Conservation (phyloP, 1,284 basidiomycete genomes). For the Boletus smithii region DNA sequence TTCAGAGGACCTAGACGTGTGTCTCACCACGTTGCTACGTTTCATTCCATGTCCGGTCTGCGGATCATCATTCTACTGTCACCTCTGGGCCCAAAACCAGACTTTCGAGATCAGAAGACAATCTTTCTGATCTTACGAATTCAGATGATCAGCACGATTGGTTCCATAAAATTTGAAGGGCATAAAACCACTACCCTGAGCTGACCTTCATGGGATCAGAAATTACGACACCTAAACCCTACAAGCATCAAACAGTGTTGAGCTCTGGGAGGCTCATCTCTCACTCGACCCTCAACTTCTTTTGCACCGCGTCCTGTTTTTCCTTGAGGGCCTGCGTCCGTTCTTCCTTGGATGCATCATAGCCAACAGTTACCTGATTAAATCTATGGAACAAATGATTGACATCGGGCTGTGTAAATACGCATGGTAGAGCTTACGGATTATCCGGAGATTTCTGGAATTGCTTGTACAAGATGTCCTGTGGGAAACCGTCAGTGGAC, state of each 20-base stretch:
- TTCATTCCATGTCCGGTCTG: conserved; percentile 6
- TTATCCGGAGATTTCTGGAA: conserved; percentile 90
- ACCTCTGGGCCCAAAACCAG: background rate
- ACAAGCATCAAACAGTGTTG: conserved; percentile 3
- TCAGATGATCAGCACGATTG: background rate
- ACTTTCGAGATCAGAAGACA: background rate
- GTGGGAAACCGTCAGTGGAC: conserved; percentile 9
- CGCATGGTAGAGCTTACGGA: conserved; percentile 53
- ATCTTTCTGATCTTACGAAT: background rate
- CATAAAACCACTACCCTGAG: background rate
- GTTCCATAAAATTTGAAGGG: background rate
- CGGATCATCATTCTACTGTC: background rate
- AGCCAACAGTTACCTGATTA: conserved; percentile 76
- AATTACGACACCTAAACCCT: background rate
- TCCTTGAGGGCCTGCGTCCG: conserved; percentile 68
- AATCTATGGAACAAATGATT: conserved; percentile 46
- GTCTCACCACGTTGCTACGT: conserved; percentile 7
- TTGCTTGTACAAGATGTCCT: conserved; percentile 76
- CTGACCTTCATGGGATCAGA: conserved; percentile 9
- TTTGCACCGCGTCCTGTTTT: conserved; percentile 49
- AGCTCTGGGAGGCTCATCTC: background rate
- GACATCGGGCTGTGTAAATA: conserved; percentile 7
- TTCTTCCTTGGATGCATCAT: conserved; percentile 83
- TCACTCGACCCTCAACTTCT: conserved; percentile 43
- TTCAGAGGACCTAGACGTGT: conserved; percentile 5